These are phyloP conservation scores for Penicillium polonicum DNA, from an alignment of 2,329 filamentous ascomycete genomes.

Conservation along the genomic window DNA sequence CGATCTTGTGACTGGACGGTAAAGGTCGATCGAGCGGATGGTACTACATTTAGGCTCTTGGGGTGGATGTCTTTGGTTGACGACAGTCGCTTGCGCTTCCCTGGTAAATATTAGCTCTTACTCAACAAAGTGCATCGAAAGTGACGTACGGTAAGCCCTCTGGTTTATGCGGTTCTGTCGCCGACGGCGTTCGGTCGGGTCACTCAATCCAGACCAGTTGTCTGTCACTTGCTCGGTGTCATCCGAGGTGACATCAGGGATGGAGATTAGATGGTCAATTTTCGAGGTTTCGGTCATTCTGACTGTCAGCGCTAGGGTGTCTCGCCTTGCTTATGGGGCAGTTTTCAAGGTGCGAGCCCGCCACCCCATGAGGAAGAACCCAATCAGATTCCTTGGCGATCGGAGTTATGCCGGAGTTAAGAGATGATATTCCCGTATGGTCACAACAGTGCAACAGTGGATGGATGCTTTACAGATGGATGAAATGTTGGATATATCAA, in stretches of 20 bases:
- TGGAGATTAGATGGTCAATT: neutral
- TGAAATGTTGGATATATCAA: neutral
- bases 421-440: too few species aligned
- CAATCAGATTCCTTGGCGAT: neutral
- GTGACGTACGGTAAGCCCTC: slow-evolving; percentile 28
- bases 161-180: slow-evolving; percentile 35
- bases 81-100: slow-evolving; percentile 24
- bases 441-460: too few species aligned
- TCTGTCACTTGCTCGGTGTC: slow-evolving; percentile 8
- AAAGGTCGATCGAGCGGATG: slow-evolving; percentile 1
- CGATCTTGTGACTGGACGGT: neutral
- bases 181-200: slow-evolving; percentile 20
- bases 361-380: neutral
- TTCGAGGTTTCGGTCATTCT: slow-evolving; percentile 5
- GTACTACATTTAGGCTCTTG: neutral
- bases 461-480: neutral
- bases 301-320: neutral
- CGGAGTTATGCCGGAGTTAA: neutral
- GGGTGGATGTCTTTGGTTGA: neutral
- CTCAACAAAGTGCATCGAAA: neutral
- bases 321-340: neutral
- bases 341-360: neutral
- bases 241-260: neutral
- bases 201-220: slow-evolving; percentile 29
- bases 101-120: slow-evolving; percentile 5